Evolutionary conservation across 371 early-diverging fungal species (phyloP).

Genomic region (Mucor sp.): DNA sequence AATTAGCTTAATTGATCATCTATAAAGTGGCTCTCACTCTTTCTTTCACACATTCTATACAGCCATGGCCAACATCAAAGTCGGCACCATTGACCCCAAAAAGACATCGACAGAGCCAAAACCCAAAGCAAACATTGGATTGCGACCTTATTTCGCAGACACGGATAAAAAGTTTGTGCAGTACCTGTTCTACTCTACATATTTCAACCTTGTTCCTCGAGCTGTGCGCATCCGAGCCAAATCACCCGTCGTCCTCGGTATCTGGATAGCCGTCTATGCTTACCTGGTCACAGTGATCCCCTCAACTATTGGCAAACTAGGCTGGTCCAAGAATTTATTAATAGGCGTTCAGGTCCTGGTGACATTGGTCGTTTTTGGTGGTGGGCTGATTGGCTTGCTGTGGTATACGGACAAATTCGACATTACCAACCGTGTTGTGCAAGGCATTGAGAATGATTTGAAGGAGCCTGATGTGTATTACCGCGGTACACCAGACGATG

Average conservation of each 20-base stretch:
- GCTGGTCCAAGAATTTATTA: constrained; percentile 18
- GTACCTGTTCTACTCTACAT: constrained; percentile 46
- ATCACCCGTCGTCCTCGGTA: constrained; percentile 27
- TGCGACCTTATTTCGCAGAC: constrained; percentile 45
- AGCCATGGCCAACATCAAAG: constrained; percentile 14
- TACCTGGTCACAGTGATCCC: constrained; percentile 20
- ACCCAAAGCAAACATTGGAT: constrained; percentile 31
- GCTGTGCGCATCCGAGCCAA: constrained; percentile 33
- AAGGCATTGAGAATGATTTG: constrained; percentile 46
- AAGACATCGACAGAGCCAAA: constrained; percentile 7
- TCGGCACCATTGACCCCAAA: constrained; percentile 9
- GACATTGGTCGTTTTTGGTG: constrained; percentile 25
- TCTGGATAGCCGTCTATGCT: constrained; percentile 28
- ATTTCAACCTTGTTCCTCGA: constrained; percentile 42
- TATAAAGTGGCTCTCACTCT: background rate
- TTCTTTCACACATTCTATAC: background rate
- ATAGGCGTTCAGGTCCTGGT: constrained; percentile 19
- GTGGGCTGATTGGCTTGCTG: constrained; percentile 27
- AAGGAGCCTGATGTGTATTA: constrained; percentile 39
- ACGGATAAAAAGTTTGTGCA: constrained; percentile 47
- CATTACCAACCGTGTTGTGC: constrained; percentile 30
- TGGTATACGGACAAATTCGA: constrained; percentile 45
- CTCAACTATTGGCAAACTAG: constrained; percentile 1
- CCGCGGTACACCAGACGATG: constrained; percentile 28
- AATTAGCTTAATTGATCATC: background rate